phyloP scores from a whole-genome alignment of 495 filamentous ascomycete species.

The Trichocladium antarcticum region DNA sequence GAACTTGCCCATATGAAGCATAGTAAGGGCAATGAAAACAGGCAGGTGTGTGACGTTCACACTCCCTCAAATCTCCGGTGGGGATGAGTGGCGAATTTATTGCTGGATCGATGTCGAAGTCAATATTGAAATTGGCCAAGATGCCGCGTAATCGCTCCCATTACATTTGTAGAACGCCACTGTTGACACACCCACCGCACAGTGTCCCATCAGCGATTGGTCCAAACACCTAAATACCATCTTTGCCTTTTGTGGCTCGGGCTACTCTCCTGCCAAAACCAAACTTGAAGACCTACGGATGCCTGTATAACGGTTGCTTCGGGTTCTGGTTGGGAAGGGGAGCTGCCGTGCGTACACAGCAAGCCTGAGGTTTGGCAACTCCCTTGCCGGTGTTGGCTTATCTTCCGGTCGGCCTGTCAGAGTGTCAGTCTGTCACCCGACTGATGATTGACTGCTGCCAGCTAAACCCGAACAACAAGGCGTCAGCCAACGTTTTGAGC shows the following conservation, averaged over 20 bases:
- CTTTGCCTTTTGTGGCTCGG: not conserved
- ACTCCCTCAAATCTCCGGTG: not conserved
- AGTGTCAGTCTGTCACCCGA: too few species aligned
- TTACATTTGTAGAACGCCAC: slow-evolving; percentile 1
- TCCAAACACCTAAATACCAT: not conserved
- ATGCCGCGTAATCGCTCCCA: slow-evolving; percentile 18
- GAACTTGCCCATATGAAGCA: too few species aligned
- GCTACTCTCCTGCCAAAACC: too few species aligned
- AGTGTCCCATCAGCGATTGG: not conserved
- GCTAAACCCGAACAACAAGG: too few species aligned
- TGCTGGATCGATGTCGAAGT: not conserved
- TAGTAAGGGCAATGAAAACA: not conserved
- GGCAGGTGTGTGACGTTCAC: not conserved
- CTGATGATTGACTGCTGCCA: too few species aligned
- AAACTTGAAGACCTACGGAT: too few species aligned
- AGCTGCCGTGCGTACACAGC: too few species aligned
- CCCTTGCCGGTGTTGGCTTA: too few species aligned
- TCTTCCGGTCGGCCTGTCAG: too few species aligned
- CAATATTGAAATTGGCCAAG: not conserved
- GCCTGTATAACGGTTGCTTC: too few species aligned
- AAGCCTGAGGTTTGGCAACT: too few species aligned
- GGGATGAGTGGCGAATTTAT: not conserved
- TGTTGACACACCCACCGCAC: slow-evolving; percentile 1
- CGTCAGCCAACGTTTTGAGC: not conserved
- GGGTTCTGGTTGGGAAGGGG: too few species aligned